phyloP scores from a whole-genome alignment of 208 protist species.

The Acanthamoeba castellanii region DNA sequence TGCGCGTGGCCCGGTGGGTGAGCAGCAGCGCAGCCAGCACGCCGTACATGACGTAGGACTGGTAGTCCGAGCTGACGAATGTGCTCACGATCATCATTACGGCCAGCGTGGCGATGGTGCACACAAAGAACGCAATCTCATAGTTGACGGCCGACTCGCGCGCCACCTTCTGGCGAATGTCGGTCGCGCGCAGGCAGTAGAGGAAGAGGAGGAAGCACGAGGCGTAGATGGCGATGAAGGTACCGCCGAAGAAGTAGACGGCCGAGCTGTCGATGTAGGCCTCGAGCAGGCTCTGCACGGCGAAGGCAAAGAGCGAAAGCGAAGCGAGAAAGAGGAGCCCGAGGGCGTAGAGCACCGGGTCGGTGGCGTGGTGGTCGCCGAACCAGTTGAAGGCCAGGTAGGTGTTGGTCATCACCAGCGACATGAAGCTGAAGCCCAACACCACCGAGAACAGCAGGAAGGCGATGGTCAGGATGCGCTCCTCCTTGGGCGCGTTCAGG shows the following conservation, averaged over 20 bases:
- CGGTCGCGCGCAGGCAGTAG: slow-evolving; percentile 21
- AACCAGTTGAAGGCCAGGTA: not conserved
- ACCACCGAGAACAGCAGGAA: not conserved
- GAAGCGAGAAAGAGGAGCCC: not conserved
- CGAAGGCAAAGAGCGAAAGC: slow-evolving; percentile 11
- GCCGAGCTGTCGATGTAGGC: not conserved
- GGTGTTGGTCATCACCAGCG: not conserved
- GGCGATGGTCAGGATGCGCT: not conserved
- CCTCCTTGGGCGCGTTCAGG: not conserved
- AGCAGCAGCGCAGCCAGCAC: not conserved
- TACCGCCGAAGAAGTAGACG: slow-evolving; percentile 3
- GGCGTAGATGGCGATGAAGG: not conserved
- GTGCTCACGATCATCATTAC: not conserved
- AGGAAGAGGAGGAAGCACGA: slow-evolving; percentile 10
- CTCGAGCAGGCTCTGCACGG: not conserved
- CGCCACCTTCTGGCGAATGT: not conserved
- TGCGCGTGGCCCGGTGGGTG: not conserved
- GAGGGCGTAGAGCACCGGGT: not conserved
- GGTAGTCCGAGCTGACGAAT: not conserved
- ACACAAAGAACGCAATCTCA: not conserved
- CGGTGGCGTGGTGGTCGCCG: not conserved
- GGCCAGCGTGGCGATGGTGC: not conserved
- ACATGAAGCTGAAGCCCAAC: not conserved
- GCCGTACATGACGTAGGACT: not conserved
- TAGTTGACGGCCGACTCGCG: not conserved